Evolutionary conservation across 176 grass and related monocot species (phyloP), one percentile per base, ranked within the genome.

Genomic region (Musa beccarii): DNA sequence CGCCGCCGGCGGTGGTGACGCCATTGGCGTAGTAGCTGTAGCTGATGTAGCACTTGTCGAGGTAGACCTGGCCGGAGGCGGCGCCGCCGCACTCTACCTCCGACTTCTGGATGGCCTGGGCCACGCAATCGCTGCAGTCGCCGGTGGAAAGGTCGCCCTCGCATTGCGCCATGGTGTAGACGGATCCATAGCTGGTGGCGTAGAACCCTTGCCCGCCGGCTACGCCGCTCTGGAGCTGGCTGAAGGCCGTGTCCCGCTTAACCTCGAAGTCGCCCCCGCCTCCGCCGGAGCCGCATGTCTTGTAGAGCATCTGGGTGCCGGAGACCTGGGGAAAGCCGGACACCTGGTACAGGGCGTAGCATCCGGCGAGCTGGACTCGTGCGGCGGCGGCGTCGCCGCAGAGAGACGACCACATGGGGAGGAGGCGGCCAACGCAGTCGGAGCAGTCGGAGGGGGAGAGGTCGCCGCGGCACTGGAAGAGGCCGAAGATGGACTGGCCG

Each of bases 21-120:
- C 95, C 95, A 53, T 93, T 83, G 2, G 83, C 86, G 68, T 97
- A 91, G 75, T 93, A 97, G 86, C 74, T 94, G 81, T 89, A 99
- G 84, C 86, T 99, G 69, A 99, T 93, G 86, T 94, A 99, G 88
- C 95, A 99, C 80, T 99, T 99, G 69, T 93, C 84, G 14, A 99
- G 90, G 81, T 94, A 99, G 15, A 99, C 90, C 86, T 99, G 95
- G 9, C 88, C 90, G 12, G 91, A 99, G 13, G 76, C 55, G 1
- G 90, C 90, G 68, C 86, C 91, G 73, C 90, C 95, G 81, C 95
- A 99, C 86, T 94, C 95, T 21, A 92, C 95, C 81, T 89, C 84
- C 16, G 92, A 92, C 69, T 91, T 89, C 81, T 99, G 90, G 73
- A 94, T 88, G 21, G 95, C 90, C 81, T 99, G 90, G 11, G 83